Evolutionary conservation across 768 basidiomycete genomes (phyloP).

Genomic region (Tricholoma flavovirens): DNA sequence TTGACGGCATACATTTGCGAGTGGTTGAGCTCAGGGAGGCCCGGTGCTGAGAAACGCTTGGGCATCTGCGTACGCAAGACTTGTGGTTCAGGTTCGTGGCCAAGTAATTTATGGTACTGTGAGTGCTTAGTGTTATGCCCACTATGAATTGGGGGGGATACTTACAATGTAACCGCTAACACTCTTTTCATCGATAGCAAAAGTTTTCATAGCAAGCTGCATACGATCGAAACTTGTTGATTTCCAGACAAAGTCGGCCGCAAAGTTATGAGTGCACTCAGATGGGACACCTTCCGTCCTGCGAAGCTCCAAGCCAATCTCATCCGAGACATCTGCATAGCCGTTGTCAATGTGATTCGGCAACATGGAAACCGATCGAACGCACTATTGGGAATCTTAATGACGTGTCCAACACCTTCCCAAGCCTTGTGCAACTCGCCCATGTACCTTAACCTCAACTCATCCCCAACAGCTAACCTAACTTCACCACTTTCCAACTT

Average conservation of each 20-base stretch:
- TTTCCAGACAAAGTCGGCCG: conserved; percentile 99
- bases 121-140: conserved; percentile 1
- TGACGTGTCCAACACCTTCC: conserved; percentile 97
- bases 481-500: conserved; percentile 99
- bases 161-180: conserved; percentile 97
- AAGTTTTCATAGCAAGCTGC: conserved; percentile 99
- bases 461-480: conserved; percentile 93
- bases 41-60: conserved; percentile 94
- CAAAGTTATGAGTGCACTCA: conserved; percentile 91
- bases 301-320: conserved; percentile 90
- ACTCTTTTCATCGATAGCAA: conserved; percentile 98
- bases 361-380: conserved; percentile 4
- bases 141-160: conserved; percentile 9
- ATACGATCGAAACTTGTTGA: conserved; percentile 99
- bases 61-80: conserved; percentile 89
- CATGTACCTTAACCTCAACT: conserved; percentile 82
- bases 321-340: conserved; percentile 88
- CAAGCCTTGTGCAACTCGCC: conserved; percentile 89
- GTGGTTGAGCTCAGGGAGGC: conserved; percentile 96
- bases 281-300: conserved; percentile 89
- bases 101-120: conserved; percentile 97
- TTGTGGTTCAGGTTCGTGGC: conserved; percentile 96
- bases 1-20: conserved; percentile 99
- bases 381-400: conserved; percentile 98
- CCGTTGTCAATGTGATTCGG: background rate